phyloP scores from a whole-genome alignment of 2,329 filamentous ascomycete genomes.

The Albifimbria verrucaria region DNA sequence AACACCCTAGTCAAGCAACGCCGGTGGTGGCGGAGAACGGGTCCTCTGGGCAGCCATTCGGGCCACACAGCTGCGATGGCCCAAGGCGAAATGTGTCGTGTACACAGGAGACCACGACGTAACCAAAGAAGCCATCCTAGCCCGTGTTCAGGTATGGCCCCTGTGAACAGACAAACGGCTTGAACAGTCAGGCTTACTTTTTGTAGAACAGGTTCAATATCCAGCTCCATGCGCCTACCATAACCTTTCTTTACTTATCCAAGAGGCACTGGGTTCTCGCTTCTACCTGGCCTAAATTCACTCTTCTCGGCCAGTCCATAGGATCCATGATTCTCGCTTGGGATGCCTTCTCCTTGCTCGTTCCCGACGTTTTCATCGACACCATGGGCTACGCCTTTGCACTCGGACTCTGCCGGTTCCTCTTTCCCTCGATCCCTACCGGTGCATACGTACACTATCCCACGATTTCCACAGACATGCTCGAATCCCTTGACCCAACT shows the following conservation, averaged over 20 bases:
- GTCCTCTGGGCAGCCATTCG: slow-evolving; percentile 95
- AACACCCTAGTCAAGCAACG: slow-evolving; percentile 61
- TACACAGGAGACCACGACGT: slow-evolving; percentile 95
- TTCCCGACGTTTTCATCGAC: slow-evolving; percentile 92
- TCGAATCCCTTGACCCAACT: slow-evolving; percentile 70
- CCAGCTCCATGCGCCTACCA: slow-evolving; percentile 73
- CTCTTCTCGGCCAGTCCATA: slow-evolving; percentile 87
- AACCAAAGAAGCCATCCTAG: slow-evolving; percentile 74
- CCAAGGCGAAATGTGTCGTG: slow-evolving; percentile 82
- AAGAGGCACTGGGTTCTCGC: slow-evolving; percentile 83
- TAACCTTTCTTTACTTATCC: slow-evolving; percentile 87
- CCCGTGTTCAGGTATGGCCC: slow-evolving; percentile 63
- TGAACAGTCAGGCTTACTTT: slow-evolving; percentile 11
- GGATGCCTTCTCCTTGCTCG: slow-evolving; percentile 88
- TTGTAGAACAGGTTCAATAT: slow-evolving; percentile 85
- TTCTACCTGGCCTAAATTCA: slow-evolving; percentile 87
- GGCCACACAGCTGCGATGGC: slow-evolving; percentile 85
- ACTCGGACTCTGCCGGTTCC: slow-evolving; percentile 73
- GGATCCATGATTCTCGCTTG: slow-evolving; percentile 85
- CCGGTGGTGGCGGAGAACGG: slow-evolving; percentile 90
- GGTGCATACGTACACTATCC: slow-evolving; percentile 98
- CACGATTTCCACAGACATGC: slow-evolving; percentile 97
- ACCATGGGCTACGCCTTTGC: slow-evolving; percentile 98
- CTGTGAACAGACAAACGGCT: neutral
- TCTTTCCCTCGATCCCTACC: slow-evolving; percentile 79